Percentiles rank a stretch among this genome's conserved stretches.
Evolutionary conservation across 2,329 filamentous ascomycete species (phyloP).

Genomic region (Cladosporium sp.): DNA sequence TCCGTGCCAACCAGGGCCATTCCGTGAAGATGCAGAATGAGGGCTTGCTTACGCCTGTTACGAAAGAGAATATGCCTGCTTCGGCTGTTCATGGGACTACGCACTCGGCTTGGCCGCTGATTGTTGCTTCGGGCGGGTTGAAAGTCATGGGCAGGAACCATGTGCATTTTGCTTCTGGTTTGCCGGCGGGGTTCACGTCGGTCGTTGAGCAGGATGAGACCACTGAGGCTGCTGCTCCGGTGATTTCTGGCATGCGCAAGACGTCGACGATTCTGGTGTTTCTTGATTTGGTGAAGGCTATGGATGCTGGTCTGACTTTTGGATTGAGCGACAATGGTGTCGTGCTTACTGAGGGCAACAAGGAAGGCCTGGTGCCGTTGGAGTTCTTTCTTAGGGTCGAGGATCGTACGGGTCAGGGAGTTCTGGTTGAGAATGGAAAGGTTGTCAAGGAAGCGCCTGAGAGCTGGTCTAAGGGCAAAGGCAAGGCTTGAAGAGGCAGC

Average conservation of each 20-base stretch:
- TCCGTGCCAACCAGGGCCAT: slow-evolving; percentile 95
- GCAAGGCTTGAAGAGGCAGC: slow-evolving; percentile 30
- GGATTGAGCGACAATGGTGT: slow-evolving; percentile 50
- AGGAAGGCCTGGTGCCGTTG: slow-evolving; percentile 57
- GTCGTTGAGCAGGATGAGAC: slow-evolving; percentile 24
- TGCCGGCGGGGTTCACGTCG: slow-evolving; percentile 47
- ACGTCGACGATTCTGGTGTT: slow-evolving; percentile 64
- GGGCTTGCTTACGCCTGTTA: slow-evolving; percentile 64
- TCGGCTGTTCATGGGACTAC: slow-evolving; percentile 83
- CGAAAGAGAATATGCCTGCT: slow-evolving; percentile 36
- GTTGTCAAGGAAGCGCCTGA: slow-evolving; percentile 63
- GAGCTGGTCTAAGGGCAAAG: slow-evolving; percentile 41
- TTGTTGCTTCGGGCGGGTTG: slow-evolving; percentile 71
- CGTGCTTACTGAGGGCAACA: slow-evolving; percentile 45
- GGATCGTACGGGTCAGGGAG: slow-evolving; percentile 54
- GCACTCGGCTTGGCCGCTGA: slow-evolving; percentile 70
- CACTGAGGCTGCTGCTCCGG: slow-evolving; percentile 49
- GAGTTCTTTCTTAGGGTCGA: slow-evolving; percentile 69
- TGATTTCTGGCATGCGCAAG: slow-evolving; percentile 50
- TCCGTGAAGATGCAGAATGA: slow-evolving; percentile 71
- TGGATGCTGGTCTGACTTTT: slow-evolving; percentile 63
- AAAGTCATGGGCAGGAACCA: slow-evolving; percentile 79
- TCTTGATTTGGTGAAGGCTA: slow-evolving; percentile 72
- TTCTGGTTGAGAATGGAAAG: slow-evolving; percentile 67
- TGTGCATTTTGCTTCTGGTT: slow-evolving; percentile 78